Conservation (phyloP, 108 stramenopile species). For the Bacterosira constricta region DNA sequence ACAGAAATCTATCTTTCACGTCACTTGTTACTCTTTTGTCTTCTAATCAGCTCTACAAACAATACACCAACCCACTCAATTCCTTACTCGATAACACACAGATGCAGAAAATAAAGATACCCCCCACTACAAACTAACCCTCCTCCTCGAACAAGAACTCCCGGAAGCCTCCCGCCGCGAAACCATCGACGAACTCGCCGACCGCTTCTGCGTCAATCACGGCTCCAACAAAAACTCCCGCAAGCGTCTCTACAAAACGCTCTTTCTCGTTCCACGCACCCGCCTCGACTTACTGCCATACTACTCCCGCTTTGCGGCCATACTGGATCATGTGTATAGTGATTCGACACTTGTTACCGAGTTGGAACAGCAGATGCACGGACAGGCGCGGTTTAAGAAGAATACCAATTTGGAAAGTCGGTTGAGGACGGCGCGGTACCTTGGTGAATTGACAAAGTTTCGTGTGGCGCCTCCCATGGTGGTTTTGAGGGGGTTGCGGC, state of each 20-base stretch:
- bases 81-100: neutral
- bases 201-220: slow-evolving; percentile 82
- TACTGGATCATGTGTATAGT: slow-evolving; percentile 73
- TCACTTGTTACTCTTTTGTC: neutral
- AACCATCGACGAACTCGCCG: slow-evolving; percentile 88
- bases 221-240: slow-evolving; percentile 80
- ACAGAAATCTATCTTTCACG: neutral
- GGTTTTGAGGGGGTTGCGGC: slow-evolving; percentile 77
- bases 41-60: neutral
- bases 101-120: slow-evolving; percentile 76
- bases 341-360: slow-evolving; percentile 71
- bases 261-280: slow-evolving; percentile 83
- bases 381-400: slow-evolving; percentile 84
- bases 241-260: slow-evolving; percentile 79
- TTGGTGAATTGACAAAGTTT: slow-evolving; percentile 95
- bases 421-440: slow-evolving; percentile 81
- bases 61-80: neutral
- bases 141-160: slow-evolving; percentile 90
- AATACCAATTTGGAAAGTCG: slow-evolving; percentile 84
- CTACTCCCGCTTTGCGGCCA: slow-evolving; percentile 89
- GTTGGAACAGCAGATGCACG: slow-evolving; percentile 86
- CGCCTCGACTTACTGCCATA: slow-evolving; percentile 88
- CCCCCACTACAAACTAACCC: slow-evolving; percentile 85
- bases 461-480: slow-evolving; percentile 92
- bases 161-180: slow-evolving; percentile 89